A percentile compares a stretch with the other conserved stretches of the same genome.
Evolutionary conservation across 306 rosid species (phyloP).

Genomic region (Carpinus viminea): DNA sequence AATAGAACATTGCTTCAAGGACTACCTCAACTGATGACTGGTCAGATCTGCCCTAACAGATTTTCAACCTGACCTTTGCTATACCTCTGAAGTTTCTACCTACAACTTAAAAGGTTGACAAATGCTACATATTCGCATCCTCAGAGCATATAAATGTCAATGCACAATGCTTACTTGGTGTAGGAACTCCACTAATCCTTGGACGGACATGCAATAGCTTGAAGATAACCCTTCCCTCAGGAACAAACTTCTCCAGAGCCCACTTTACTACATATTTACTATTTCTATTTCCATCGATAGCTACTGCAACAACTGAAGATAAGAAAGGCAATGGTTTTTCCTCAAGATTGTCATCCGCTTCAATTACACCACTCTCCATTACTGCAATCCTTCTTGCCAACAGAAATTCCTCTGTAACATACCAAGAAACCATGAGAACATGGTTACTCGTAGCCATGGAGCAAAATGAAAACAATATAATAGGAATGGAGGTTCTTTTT

Average conservation of each 20-base stretch:
- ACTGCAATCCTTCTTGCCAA: constrained; percentile 14
- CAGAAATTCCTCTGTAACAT: constrained; percentile 24
- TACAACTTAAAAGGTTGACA: constrained; percentile 1
- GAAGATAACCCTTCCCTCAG: constrained; percentile 61
- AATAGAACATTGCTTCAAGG: not conserved
- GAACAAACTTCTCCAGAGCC: constrained; percentile 81
- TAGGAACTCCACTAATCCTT: constrained; percentile 66
- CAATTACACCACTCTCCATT: constrained; percentile 47
- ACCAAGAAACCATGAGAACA: constrained; percentile 11
- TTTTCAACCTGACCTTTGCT: not conserved
- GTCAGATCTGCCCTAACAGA: not conserved
- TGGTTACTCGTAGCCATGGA: constrained; percentile 1
- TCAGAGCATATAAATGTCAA: constrained; percentile 8
- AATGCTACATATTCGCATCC: constrained; percentile 11
- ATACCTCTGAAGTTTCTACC: not conserved
- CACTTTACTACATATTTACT: constrained; percentile 75
- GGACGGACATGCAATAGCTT: constrained; percentile 75
- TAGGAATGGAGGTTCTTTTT: too few relatives aligned
- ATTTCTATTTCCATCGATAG: constrained; percentile 73
- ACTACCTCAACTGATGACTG: not conserved
- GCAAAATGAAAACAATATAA: not conserved
- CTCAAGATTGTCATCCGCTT: constrained; percentile 21
- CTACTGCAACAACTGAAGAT: constrained; percentile 61
- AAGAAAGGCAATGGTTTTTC: constrained; percentile 33
- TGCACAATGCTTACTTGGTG: constrained; percentile 61